phyloP scores from a whole-genome alignment of 768 basidiomycete species.

The Termitomyces sp. region DNA sequence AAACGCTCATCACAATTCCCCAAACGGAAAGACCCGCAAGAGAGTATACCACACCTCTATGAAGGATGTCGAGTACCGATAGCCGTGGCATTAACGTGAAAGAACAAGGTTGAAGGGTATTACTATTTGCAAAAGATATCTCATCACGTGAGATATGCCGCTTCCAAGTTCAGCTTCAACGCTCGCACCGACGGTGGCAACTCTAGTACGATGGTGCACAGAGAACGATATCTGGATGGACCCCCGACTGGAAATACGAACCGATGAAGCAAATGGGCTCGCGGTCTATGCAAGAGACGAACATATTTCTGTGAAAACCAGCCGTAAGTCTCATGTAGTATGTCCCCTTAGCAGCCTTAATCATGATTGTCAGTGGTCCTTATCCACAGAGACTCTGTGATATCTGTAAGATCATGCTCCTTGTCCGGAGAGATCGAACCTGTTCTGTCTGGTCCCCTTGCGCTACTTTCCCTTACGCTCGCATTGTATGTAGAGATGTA shows the following conservation, averaged over 20 bases:
- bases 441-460: conserved; percentile 51
- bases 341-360: not conserved
- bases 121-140: too few species aligned
- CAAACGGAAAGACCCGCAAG: conserved; percentile 49
- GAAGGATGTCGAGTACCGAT: conserved; percentile 43
- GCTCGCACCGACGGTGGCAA: conserved; percentile 18
- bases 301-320: conserved; percentile 29
- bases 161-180: not conserved
- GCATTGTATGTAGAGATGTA: conserved; percentile 68
- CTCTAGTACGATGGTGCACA: conserved; percentile 47
- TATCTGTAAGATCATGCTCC: conserved; percentile 58
- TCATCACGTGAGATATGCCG: too few species aligned
- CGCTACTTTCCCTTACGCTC: conserved; percentile 57
- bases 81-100: conserved; percentile 18
- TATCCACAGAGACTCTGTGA: conserved; percentile 59
- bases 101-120: not conserved
- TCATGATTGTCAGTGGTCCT: conserved; percentile 44
- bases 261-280: conserved; percentile 23
- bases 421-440: conserved; percentile 40
- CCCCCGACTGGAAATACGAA: conserved; percentile 33
- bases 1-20: conserved; percentile 49
- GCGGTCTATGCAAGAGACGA: conserved; percentile 32
- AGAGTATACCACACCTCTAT: conserved; percentile 52
- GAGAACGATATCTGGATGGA: conserved; percentile 45
- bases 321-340: conserved; percentile 27